Base-by-base conservation (phyloP, 345 rosid species). In the Erodium maritimum region DNA sequence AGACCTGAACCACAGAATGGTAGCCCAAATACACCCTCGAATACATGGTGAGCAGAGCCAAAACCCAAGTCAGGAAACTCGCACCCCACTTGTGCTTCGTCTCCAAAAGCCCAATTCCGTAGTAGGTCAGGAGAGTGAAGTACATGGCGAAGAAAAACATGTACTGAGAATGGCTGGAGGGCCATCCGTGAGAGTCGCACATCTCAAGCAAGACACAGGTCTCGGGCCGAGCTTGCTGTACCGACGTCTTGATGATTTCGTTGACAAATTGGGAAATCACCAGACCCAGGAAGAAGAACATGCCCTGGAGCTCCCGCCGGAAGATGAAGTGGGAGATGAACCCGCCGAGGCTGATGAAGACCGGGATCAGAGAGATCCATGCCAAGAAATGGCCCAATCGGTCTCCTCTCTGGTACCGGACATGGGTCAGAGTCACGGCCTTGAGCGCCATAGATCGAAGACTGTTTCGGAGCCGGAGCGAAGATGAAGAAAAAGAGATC, bases 111-210 rank as follows among this genome's bases (percentile, higher is more conserved):
- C 83, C 95, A 57, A 80, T 83, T 24, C 95, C 90, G 61, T 72
- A 73, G n/a, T 71, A 69, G 0, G 69, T 82, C 75, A 89, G 64
- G 0, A 93, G 68, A 17, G 82, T 75, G 52, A 72, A 75, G 60
- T 90, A 93, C 0, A 74, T 73, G 0, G 95, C 86, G 67, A 87
- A 87, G 71, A 93, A 90, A 81, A 87, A 93, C 91, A 90, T 82
- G 77, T 83, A 93, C 21, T 85, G 88, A 0, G 90, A 82, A 59
- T 93, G 99, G 58, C 97, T 89, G 2, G 99, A 93, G 1, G 99
- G 99, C 97, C 95, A 93, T 59, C 99, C 99, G 23, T 90, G 96
- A 19, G 96, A 93, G 65, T 93, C 99, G 65, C 99, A 93, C 79
- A 72, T 84, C 64, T 93, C 99, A 34, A 93, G 88, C 57, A 87